Percentiles rank a stretch among this genome's conserved stretches.
These are phyloP conservation scores for Geranium brycei DNA, from an alignment of 345 rosid species.

Conservation along the genomic window DNA sequence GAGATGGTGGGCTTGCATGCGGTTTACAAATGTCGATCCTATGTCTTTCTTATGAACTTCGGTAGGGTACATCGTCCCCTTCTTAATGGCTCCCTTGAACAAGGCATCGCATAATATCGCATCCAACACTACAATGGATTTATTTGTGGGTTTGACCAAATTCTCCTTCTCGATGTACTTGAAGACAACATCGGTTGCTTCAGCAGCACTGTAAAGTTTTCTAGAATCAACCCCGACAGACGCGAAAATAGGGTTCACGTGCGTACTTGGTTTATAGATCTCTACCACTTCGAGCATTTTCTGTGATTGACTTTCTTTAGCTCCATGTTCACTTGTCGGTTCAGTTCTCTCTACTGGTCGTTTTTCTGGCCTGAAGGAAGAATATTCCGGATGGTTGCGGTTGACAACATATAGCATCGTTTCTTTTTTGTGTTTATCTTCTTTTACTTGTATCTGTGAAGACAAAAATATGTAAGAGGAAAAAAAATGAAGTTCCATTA, in stretches of 20 bases:
- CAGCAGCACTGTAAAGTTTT: slow-evolving; percentile 56
- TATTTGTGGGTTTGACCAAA: slow-evolving; percentile 58
- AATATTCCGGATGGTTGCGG: slow-evolving; percentile 52
- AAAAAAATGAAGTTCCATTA: neutral
- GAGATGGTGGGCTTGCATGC: slow-evolving; percentile 77
- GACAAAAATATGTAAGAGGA: slow-evolving; percentile 1
- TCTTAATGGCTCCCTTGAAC: slow-evolving; percentile 88
- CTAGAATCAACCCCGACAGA: slow-evolving; percentile 68
- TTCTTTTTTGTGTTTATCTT: slow-evolving; percentile 88
- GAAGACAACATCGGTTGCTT: slow-evolving; percentile 76
- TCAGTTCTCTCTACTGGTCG: slow-evolving; percentile 38
- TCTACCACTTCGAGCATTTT: slow-evolving; percentile 64
- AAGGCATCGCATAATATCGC: slow-evolving; percentile 70
- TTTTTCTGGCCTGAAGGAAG: slow-evolving; percentile 76
- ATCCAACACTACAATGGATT: slow-evolving; percentile 62
- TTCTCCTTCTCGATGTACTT: slow-evolving; percentile 67
- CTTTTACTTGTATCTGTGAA: slow-evolving; percentile 55
- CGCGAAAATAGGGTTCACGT: slow-evolving; percentile 69
- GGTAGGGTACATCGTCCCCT: slow-evolving; percentile 79
- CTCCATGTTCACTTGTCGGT: slow-evolving; percentile 25
- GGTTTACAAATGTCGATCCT: slow-evolving; percentile 47
- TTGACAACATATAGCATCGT: slow-evolving; percentile 43
- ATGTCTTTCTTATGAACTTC: slow-evolving; percentile 80
- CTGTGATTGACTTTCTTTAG: slow-evolving; percentile 25
- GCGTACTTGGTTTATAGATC: slow-evolving; percentile 75